phyloP scores from a whole-genome alignment of 2,329 filamentous ascomycete genomes.

The Colletotrichum lentis region DNA sequence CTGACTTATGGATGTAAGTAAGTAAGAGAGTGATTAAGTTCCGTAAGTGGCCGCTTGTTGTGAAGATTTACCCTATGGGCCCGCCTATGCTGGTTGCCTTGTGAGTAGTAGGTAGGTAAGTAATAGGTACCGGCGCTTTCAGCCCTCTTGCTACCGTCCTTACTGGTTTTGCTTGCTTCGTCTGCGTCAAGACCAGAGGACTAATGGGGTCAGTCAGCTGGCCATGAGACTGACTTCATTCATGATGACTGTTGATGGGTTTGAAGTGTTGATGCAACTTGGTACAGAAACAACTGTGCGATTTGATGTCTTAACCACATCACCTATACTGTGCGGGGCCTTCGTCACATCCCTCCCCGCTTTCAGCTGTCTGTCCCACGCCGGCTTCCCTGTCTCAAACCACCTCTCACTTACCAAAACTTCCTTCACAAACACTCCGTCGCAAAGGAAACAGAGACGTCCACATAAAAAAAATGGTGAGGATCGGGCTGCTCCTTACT shows the following conservation, averaged over 20 bases:
- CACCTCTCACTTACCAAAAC: slow-evolving; percentile 32
- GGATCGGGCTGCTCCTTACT: background rate
- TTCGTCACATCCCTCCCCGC: slow-evolving; percentile 36
- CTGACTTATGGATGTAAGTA: too few species aligned
- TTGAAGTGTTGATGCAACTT: slow-evolving; percentile 24
- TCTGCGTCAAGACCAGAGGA: too few species aligned
- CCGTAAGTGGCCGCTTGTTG: too few species aligned
- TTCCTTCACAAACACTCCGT: slow-evolving; percentile 31
- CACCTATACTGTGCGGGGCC: slow-evolving; percentile 27
- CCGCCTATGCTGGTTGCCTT: too few species aligned
- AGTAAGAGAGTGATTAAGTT: too few species aligned
- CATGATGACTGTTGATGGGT: slow-evolving; percentile 2
- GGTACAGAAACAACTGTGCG: slow-evolving; percentile 22
- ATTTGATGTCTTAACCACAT: background rate
- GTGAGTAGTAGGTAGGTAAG: too few species aligned
- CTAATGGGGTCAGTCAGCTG: too few species aligned
- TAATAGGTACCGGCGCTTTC: too few species aligned
- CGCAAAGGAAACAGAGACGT: slow-evolving; percentile 4
- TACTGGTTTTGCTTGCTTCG: too few species aligned
- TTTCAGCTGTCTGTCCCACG: slow-evolving; percentile 38
- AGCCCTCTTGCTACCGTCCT: too few species aligned
- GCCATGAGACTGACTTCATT: slow-evolving; percentile 24
- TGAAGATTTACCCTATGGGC: too few species aligned
- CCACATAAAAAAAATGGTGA: slow-evolving; percentile 31
- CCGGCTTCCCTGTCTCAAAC: slow-evolving; percentile 37